phyloP scores from a whole-genome alignment of 345 rosid genomes.

The Stellera chamaejasme region DNA sequence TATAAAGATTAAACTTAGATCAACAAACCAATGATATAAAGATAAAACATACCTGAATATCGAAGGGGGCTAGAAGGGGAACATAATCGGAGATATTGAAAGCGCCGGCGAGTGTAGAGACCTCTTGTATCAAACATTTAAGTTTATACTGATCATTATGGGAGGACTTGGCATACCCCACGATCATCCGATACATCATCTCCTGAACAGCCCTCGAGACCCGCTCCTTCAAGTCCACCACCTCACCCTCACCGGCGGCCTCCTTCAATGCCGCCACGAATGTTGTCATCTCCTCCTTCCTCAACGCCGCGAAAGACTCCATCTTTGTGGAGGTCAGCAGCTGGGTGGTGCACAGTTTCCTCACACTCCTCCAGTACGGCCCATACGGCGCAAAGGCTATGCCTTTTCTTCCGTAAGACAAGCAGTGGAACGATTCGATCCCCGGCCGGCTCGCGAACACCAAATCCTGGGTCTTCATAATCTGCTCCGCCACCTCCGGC shows the following conservation, averaged over 20 bases:
- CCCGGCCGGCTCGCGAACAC: conserved; percentile 28
- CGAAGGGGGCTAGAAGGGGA: too few relatives aligned
- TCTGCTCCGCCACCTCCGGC: conserved; percentile 24
- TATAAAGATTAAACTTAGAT: too few relatives aligned
- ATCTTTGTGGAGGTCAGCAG: conserved; percentile 20
- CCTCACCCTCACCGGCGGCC: conserved; percentile 4
- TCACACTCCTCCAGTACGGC: conserved; percentile 19
- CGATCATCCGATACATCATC: conserved; percentile 14
- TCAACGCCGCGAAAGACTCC: conserved; percentile 14
- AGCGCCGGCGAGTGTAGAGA: too few relatives aligned
- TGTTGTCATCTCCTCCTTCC: conserved; percentile 16
- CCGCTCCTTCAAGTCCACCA: conserved; percentile 6
- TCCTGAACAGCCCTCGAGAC: conserved; percentile 5
- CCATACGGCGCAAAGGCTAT: conserved; percentile 9
- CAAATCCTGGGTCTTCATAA: conserved; percentile 32
- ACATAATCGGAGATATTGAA: too few relatives aligned
- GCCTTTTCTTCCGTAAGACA: conserved; percentile 17
- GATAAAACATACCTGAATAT: too few relatives aligned
- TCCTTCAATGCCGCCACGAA: conserved; percentile 3
- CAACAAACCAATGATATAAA: too few relatives aligned
- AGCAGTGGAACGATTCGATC: conserved; percentile 10
- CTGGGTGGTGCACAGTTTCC: conserved; percentile 13
- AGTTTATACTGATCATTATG: too few relatives aligned
- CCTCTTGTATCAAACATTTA: too few relatives aligned
- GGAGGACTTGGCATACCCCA: conserved; percentile 5